Evolutionary conservation across 2,329 filamentous ascomycete genomes (phyloP).

Genomic region (Sclerotinia minor): DNA sequence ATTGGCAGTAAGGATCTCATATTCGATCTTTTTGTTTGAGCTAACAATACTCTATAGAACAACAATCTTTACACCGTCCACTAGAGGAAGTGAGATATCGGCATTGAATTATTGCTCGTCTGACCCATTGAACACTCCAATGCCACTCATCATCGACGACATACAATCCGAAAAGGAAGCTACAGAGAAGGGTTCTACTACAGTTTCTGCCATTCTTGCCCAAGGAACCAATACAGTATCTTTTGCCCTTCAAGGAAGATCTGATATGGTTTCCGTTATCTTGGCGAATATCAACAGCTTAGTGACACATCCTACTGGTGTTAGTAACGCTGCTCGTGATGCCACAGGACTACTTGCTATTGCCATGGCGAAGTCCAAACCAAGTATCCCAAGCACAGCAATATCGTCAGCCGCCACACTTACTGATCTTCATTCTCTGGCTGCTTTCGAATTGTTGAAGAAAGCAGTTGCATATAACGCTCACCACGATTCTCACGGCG

Average conservation of each 20-base stretch:
- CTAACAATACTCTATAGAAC: slow-evolving; percentile 2
- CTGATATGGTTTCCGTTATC: slow-evolving; percentile 21
- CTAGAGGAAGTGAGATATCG: slow-evolving; percentile 3
- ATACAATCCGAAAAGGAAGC: background rate
- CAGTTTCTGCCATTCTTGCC: slow-evolving; percentile 16
- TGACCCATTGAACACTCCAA: background rate
- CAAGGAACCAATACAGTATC: slow-evolving; percentile 24
- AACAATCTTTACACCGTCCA: background rate
- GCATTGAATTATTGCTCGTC: slow-evolving; percentile 3
- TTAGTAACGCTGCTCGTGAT: slow-evolving; percentile 19
- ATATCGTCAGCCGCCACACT: background rate
- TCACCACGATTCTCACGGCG: slow-evolving; percentile 12
- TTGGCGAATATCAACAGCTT: slow-evolving; percentile 22
- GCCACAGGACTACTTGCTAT: slow-evolving; percentile 22
- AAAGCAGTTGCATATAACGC: background rate
- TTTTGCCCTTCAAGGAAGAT: slow-evolving; percentile 18
- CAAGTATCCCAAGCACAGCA: slow-evolving; percentile 7
- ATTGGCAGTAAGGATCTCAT: slow-evolving; percentile 17
- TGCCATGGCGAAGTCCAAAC: slow-evolving; percentile 19
- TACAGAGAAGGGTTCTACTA: slow-evolving; percentile 16
- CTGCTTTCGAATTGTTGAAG: slow-evolving; percentile 21
- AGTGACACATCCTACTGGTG: slow-evolving; percentile 13
- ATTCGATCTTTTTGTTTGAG: background rate
- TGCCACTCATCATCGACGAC: background rate
- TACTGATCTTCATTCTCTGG: slow-evolving; percentile 19